Evolutionary conservation across 2,329 filamentous ascomycete genomes (phyloP).

Genomic region (Aspergillus brunneoviolaceus): DNA sequence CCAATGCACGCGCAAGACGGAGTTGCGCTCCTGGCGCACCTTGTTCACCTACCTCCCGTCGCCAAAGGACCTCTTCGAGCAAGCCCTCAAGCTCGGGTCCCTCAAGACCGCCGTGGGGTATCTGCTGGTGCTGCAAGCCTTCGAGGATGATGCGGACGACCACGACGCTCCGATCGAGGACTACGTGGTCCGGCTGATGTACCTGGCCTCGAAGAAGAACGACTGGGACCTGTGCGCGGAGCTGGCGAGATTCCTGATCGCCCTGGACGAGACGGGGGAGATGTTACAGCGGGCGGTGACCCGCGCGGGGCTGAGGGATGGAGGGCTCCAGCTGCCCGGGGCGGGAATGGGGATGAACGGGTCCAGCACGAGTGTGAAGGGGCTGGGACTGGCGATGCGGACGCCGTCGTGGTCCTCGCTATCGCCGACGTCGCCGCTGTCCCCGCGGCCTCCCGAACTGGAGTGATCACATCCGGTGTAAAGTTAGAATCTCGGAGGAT

Average conservation of each 20-base stretch:
- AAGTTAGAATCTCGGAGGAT: background rate
- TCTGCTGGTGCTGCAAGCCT: slow-evolving; percentile 87
- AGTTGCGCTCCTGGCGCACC: slow-evolving; percentile 91
- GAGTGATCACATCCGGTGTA: no score
- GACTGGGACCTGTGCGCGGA: slow-evolving; percentile 98
- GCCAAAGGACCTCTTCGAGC: slow-evolving; percentile 88
- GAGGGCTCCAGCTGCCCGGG: slow-evolving; percentile 4
- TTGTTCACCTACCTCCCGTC: slow-evolving; percentile 89
- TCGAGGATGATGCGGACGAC: slow-evolving; percentile 53
- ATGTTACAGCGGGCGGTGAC: slow-evolving; percentile 59
- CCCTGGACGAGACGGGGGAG: slow-evolving; percentile 81
- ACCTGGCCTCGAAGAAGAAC: slow-evolving; percentile 74
- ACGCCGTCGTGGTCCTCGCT: slow-evolving; percentile 35
- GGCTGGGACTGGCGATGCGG: slow-evolving; percentile 35
- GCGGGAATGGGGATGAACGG: slow-evolving; percentile 16
- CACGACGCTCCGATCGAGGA: slow-evolving; percentile 55
- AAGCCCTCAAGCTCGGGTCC: slow-evolving; percentile 78
- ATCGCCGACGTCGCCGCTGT: slow-evolving; percentile 31
- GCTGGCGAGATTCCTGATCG: slow-evolving; percentile 88
- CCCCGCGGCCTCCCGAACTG: slow-evolving; percentile 14
- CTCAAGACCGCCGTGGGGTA: slow-evolving; percentile 96
- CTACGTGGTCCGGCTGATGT: slow-evolving; percentile 73
- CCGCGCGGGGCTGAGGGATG: slow-evolving; percentile 38
- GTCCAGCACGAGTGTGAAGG: slow-evolving; percentile 30
- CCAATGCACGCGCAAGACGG: slow-evolving; percentile 95